These are phyloP conservation scores for Akebia trifoliata DNA, from an alignment of 164 flowering plant species.

Conservation along the genomic window DNA sequence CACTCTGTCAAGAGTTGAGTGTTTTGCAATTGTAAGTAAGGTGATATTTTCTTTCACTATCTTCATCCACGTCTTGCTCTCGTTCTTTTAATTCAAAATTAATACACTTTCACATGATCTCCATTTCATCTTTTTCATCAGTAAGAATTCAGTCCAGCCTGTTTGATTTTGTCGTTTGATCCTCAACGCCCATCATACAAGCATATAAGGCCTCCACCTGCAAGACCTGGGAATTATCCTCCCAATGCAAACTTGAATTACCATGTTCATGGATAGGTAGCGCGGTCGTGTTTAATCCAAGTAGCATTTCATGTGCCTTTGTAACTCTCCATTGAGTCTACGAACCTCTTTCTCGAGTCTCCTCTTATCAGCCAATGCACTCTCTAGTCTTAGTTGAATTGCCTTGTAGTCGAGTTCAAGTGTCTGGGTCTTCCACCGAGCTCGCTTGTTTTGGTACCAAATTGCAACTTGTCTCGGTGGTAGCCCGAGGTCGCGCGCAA, in stretches of 20 bases:
- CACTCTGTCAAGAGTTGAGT: too few species aligned
- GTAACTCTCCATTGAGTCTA: constrained; percentile 30
- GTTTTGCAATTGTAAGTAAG: too few species aligned
- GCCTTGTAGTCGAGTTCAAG: constrained; percentile 29
- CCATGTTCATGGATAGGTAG: constrained; percentile 7
- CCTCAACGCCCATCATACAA: constrained; percentile 23
- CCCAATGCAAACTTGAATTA: constrained; percentile 14
- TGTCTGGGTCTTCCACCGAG: constrained; percentile 31
- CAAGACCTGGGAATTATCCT: constrained; percentile 16
- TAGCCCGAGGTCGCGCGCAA: constrained; percentile 28
- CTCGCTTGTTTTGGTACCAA: constrained; percentile 46
- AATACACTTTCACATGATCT: not conserved
- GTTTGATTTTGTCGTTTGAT: constrained; percentile 11
- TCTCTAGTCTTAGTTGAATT: constrained; percentile 27
- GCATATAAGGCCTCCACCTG: constrained; percentile 27
- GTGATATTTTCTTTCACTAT: too few species aligned
- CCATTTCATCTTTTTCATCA: too few species aligned
- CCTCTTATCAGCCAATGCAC: constrained; percentile 29
- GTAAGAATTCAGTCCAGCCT: not conserved
- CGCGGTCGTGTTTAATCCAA: constrained; percentile 6
- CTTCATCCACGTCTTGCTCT: too few species aligned
- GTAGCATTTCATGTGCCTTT: constrained; percentile 26
- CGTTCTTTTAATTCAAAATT: too few species aligned
- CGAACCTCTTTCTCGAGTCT: constrained; percentile 35
- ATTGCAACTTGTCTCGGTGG: constrained; percentile 35